Evolutionary conservation across 2,329 filamentous ascomycete genomes (phyloP).

Genomic region (Penicillium sp.): DNA sequence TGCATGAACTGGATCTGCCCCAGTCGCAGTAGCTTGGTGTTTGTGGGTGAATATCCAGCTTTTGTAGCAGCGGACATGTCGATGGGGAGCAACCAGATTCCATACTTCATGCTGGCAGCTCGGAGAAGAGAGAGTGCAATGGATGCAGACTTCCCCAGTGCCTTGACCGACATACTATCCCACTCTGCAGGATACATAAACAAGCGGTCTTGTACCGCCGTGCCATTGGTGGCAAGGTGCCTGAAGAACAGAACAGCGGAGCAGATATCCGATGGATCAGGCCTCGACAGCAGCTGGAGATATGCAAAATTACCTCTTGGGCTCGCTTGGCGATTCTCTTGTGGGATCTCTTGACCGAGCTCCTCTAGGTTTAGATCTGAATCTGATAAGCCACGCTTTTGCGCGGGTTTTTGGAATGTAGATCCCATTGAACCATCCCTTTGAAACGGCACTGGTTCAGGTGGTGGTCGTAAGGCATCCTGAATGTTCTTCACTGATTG

Average conservation of each 20-base stretch:
- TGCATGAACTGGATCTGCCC: constrained; percentile 42
- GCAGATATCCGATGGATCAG: constrained; percentile 46
- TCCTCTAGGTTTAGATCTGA: constrained; percentile 8
- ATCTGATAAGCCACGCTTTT: constrained; percentile 20
- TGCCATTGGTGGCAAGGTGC: constrained; percentile 35
- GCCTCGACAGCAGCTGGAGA: constrained; percentile 44
- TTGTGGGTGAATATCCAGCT: constrained; percentile 33
- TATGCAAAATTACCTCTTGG: constrained; percentile 39
- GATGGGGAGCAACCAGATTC: constrained; percentile 42
- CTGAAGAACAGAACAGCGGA: constrained; percentile 47
- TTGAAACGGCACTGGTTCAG: constrained; percentile 13
- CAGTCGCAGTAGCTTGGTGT: constrained; percentile 39
- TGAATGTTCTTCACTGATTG: constrained; percentile 76
- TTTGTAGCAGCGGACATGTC: constrained; percentile 37
- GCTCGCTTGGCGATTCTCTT: constrained; percentile 5
- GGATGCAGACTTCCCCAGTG: constrained; percentile 27
- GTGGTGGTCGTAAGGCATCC: constrained; percentile 57
- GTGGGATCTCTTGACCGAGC: constrained; percentile 19
- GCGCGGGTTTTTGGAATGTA: constrained; percentile 21
- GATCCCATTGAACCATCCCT: constrained; percentile 18
- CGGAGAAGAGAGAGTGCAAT: constrained; percentile 40
- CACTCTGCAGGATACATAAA: constrained; percentile 49
- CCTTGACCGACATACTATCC: constrained; percentile 33
- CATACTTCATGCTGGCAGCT: constrained; percentile 39
- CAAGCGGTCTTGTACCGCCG: constrained; percentile 40